Evolutionary conservation across 176 grass and related monocot species (phyloP).

Genomic region (Paspalum vaginatum): DNA sequence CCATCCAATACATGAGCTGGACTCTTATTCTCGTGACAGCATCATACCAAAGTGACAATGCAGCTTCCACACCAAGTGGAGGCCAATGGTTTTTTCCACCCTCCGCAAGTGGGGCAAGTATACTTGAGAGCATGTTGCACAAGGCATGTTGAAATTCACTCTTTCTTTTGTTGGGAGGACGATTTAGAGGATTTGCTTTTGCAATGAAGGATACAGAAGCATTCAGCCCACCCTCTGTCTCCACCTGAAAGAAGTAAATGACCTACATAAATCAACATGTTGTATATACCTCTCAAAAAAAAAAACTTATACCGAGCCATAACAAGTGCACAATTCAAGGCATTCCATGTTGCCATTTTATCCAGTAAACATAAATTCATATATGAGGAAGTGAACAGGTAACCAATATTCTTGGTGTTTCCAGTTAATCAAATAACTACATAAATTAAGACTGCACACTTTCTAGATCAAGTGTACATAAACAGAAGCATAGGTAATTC

Average conservation of each 20-base stretch:
- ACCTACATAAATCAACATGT: slow-evolving; percentile 2
- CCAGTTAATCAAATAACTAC: not conserved
- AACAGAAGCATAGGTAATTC: not conserved
- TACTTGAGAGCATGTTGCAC: slow-evolving; percentile 98
- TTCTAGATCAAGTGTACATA: slow-evolving; percentile 17
- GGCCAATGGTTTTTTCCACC: slow-evolving; percentile 88
- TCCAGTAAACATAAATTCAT: slow-evolving; percentile 2
- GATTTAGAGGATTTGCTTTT: slow-evolving; percentile 94
- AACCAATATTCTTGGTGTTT: slow-evolving; percentile 5
- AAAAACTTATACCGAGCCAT: slow-evolving; percentile 25
- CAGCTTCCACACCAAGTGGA: slow-evolving; percentile 84
- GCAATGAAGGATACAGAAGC: slow-evolving; percentile 96
- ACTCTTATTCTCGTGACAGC: slow-evolving; percentile 87
- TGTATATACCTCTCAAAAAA: not conserved
- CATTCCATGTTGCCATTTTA: slow-evolving; percentile 12
- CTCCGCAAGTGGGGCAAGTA: slow-evolving; percentile 88
- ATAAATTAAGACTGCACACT: slow-evolving; percentile 12
- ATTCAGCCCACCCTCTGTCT: slow-evolving; percentile 84
- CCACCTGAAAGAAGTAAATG: slow-evolving; percentile 63
- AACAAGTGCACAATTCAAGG: not conserved
- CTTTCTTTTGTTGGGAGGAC: slow-evolving; percentile 87
- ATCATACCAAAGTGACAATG: slow-evolving; percentile 93
- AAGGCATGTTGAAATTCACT: slow-evolving; percentile 99
- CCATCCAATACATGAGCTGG: slow-evolving; percentile 93
- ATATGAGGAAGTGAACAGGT: not conserved